phyloP scores from a whole-genome alignment of 495 filamentous ascomycete genomes.

The Annulohypoxylon stygium region DNA sequence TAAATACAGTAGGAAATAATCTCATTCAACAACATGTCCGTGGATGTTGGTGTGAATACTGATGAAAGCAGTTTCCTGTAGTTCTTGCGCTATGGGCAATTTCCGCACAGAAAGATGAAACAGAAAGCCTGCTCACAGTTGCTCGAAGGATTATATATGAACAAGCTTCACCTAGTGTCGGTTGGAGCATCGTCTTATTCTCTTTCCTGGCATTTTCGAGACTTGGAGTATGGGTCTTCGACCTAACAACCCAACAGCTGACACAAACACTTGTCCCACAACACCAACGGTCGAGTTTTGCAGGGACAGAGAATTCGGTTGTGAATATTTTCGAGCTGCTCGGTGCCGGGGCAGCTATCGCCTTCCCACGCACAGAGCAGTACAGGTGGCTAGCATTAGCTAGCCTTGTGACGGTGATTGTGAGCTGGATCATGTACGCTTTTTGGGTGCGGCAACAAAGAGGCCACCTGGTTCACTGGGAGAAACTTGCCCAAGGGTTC shows the following conservation, averaged over 20 bases:
- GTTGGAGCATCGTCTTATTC: constrained; percentile 55
- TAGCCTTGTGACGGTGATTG: constrained; percentile 50
- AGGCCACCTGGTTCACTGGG: constrained; percentile 51
- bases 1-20: constrained; percentile 53
- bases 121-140: constrained; percentile 2
- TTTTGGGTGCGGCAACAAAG: constrained; percentile 56
- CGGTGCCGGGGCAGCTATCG: constrained; percentile 53
- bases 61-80: constrained; percentile 54
- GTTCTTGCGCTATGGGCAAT: constrained; percentile 53
- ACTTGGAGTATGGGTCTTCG: constrained; percentile 60
- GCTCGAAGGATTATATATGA: constrained; percentile 14
- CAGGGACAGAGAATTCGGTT: constrained; percentile 59
- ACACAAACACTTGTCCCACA: constrained; percentile 56
- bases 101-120: constrained; percentile 38
- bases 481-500: constrained; percentile 39
- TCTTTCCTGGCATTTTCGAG: constrained; percentile 61
- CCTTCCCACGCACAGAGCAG: constrained; percentile 55
- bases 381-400: constrained; percentile 58
- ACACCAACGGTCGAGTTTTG: constrained; percentile 57
- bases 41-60: not conserved
- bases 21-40: not conserved
- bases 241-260: constrained; percentile 61
- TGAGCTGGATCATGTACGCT: constrained; percentile 55
- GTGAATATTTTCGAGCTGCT: constrained; percentile 57
- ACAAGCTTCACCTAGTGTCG: constrained; percentile 31